phyloP scores from a whole-genome alignment of 2,329 filamentous ascomycete genomes.

The Fusarium chuoi region DNA sequence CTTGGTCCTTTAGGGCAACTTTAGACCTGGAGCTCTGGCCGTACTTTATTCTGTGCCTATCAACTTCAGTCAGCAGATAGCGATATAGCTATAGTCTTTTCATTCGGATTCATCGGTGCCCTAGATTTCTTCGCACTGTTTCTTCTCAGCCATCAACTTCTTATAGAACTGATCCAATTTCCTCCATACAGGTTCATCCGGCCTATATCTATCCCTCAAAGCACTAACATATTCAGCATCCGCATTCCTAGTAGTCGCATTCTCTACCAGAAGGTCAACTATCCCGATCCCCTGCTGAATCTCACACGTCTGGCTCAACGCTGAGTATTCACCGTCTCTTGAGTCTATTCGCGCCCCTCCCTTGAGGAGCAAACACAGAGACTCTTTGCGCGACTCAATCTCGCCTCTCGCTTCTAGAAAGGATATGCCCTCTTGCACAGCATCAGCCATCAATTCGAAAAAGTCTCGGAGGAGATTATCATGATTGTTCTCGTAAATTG shows the following conservation, averaged over 20 bases:
- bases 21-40: too few species aligned
- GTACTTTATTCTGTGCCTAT: too few species aligned
- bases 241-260: not conserved
- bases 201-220: not conserved
- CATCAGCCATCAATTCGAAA: not conserved
- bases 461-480: not conserved
- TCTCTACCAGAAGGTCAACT: not conserved
- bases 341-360: not conserved
- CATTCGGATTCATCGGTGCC: not conserved
- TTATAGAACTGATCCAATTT: not conserved
- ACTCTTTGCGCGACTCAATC: not conserved
- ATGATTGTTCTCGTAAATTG: accelerated
- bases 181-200: not conserved
- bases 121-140: accelerated
- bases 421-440: accelerated
- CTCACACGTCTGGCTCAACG: not conserved
- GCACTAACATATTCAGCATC: not conserved
- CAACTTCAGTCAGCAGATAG: too few species aligned
- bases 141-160: not conserved
- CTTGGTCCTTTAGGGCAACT: too few species aligned
- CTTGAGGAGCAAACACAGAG: not conserved
- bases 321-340: not conserved
- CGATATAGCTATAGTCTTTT: not conserved
- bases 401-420: not conserved
- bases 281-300: not conserved